Conservation (phyloP, 805 yeast genomes). For the Lachancea waltii region DNA sequence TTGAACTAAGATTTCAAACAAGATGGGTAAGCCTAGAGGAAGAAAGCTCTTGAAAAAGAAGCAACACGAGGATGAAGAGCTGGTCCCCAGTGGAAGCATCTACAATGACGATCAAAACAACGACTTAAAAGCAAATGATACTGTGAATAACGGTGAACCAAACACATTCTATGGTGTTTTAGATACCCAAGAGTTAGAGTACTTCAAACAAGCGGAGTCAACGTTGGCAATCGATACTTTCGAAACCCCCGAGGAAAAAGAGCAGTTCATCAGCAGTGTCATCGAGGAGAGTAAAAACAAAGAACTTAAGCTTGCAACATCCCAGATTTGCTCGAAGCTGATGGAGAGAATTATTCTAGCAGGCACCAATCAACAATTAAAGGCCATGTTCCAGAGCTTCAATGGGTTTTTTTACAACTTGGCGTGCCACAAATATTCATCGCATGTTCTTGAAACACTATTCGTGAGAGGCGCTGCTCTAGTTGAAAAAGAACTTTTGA, state of each 20-base stretch:
- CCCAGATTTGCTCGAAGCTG: slow-evolving; percentile 89
- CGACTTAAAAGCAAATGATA: no score
- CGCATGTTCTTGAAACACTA: slow-evolving; percentile 88
- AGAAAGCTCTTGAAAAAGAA: slow-evolving; percentile 34
- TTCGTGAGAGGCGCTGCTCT: slow-evolving; percentile 67
- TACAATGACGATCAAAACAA: no score
- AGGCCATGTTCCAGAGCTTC: slow-evolving; percentile 58
- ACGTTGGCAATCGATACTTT: slow-evolving; percentile 77
- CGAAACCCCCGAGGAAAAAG: slow-evolving; percentile 57
- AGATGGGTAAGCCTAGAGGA: slow-evolving; percentile 35
- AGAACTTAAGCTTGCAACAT: slow-evolving; percentile 85
- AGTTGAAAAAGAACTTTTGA: slow-evolving; percentile 64
- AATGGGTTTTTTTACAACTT: slow-evolving; percentile 69
- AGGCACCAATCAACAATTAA: slow-evolving; percentile 59
- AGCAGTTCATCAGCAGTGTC: slow-evolving; percentile 66
- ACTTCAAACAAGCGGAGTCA: slow-evolving; percentile 88
- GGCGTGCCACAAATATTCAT: slow-evolving; percentile 82
- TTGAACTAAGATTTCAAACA: no score
- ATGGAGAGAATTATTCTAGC: slow-evolving; percentile 76
- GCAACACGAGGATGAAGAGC: slow-evolving; percentile 12
- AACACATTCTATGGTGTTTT: slow-evolving; percentile 78
- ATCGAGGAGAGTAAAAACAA: slow-evolving; percentile 83
- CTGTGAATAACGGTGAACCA: slow-evolving; percentile 18
- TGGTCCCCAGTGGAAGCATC: no score
- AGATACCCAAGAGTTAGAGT: slow-evolving; percentile 77